Percentiles rank a stretch among this genome's conserved stretches.
These are phyloP conservation scores for Cucumis melo DNA, from an alignment of 306 rosid genomes.

Conservation along the genomic window DNA sequence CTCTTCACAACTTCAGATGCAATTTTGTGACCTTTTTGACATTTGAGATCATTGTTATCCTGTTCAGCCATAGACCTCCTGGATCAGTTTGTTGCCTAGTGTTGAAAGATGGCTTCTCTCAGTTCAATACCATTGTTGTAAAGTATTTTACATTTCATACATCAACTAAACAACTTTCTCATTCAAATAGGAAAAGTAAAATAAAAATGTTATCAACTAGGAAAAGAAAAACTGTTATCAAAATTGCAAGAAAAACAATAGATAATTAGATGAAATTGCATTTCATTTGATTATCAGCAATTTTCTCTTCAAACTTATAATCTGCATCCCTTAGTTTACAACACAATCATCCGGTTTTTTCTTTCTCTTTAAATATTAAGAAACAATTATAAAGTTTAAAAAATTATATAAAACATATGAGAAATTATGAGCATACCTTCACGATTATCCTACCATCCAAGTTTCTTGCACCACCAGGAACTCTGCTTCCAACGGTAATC, in stretches of 20 bases:
- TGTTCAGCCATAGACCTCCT: not conserved
- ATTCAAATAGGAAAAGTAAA: not conserved
- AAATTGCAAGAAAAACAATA: not conserved
- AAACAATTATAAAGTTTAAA: not conserved
- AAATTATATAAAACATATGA: not conserved
- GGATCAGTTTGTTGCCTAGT: not conserved
- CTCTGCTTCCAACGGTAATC: constrained; percentile 63
- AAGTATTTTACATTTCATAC: not conserved
- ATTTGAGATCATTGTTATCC: not conserved
- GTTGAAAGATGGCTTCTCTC: not conserved
- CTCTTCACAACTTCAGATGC: not conserved
- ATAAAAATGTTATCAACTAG: not conserved
- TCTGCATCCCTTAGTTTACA: not conserved
- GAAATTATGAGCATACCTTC: constrained; percentile 37
- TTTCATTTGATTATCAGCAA: not conserved
- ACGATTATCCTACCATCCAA: constrained; percentile 87
- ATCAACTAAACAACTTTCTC: not conserved
- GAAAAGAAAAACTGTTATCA: not conserved
- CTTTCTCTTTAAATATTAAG: not conserved
- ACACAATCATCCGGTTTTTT: not conserved
- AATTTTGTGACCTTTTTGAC: not conserved
- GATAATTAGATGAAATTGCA: not conserved
- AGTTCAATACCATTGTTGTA: not conserved
- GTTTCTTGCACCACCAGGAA: constrained; percentile 98
- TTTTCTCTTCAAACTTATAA: not conserved